These are phyloP conservation scores for Phytopythium delawarense DNA, from an alignment of 352 stramenopile species.

Conservation along the genomic window DNA sequence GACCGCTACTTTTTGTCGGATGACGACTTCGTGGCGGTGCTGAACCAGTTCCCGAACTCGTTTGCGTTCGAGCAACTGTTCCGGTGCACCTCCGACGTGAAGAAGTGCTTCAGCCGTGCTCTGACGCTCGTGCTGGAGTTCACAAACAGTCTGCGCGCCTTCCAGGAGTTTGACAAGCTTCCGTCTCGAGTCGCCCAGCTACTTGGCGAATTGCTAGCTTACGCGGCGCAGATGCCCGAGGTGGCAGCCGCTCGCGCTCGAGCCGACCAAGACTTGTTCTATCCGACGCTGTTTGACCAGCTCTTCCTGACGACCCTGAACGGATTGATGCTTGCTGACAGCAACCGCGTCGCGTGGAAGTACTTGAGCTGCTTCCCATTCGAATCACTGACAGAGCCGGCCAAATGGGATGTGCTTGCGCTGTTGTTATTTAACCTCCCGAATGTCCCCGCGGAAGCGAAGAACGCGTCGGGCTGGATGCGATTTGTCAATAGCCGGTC, in stretches of 20 bases:
- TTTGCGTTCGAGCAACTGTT: conserved; percentile 82
- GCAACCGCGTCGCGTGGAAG: conserved; percentile 78
- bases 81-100: conserved; percentile 57
- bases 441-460: conserved; percentile 50
- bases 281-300: conserved; percentile 82
- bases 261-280: conserved; percentile 33
- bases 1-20: conserved; percentile 80
- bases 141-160: conserved; percentile 57
- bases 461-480: conserved; percentile 55
- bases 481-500: conserved; percentile 54
- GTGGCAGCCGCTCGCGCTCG: neutral
- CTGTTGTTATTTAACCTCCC: conserved; percentile 72
- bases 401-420: conserved; percentile 81
- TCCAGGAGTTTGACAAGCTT: conserved; percentile 84
- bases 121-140: conserved; percentile 74
- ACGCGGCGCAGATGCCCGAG: conserved; percentile 49
- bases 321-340: conserved; percentile 62
- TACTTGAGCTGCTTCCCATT: conserved; percentile 72
- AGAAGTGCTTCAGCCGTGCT: conserved; percentile 75
- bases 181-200: conserved; percentile 65
- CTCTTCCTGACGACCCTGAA: conserved; percentile 80
- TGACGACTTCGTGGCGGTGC: conserved; percentile 77
- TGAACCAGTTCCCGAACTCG: conserved; percentile 84
- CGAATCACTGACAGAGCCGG: conserved; percentile 55
- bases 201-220: conserved; percentile 53